Percentiles rank a stretch among this genome's conserved stretches.
phyloP scores from a whole-genome alignment of 2,329 filamentous ascomycete species.

The Fusarium sp. region DNA sequence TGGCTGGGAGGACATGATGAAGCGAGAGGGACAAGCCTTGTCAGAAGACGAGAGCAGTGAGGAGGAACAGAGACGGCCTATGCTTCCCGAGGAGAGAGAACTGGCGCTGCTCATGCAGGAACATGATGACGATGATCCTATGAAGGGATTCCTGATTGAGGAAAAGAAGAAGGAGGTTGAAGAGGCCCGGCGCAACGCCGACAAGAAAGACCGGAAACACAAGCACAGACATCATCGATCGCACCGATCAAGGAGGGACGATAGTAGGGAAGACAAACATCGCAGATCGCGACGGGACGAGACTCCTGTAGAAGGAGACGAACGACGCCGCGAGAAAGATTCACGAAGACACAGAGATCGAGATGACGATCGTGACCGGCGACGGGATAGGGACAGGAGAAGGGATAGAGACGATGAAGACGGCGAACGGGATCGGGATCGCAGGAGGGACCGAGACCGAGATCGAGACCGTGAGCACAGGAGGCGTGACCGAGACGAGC shows the following conservation, averaged over 20 bases:
- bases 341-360: conserved; percentile 45
- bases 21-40: conserved; percentile 60
- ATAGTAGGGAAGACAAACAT: conserved; percentile 46
- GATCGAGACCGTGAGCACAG: conserved; percentile 42
- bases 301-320: conserved; percentile 45
- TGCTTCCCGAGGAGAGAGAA: conserved; percentile 86
- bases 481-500: conserved; percentile 46
- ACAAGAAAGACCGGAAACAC: conserved; percentile 62
- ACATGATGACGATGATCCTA: conserved; percentile 95
- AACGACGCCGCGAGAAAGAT: conserved; percentile 46
- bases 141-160: conserved; percentile 91
- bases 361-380: conserved; percentile 46
- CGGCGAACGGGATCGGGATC: conserved; percentile 40
- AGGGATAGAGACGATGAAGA: conserved; percentile 41
- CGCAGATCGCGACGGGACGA: conserved; percentile 54
- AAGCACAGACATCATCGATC: conserved; percentile 61
- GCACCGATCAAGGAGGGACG: conserved; percentile 55
- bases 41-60: conserved; percentile 61
- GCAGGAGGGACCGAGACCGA: conserved; percentile 36
- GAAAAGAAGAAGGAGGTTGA: conserved; percentile 93
- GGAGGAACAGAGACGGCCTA: conserved; percentile 65
- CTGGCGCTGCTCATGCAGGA: conserved; percentile 79
- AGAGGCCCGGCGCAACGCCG: conserved; percentile 68
- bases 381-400: conserved; percentile 38
- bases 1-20: conserved; percentile 70